A percentile compares a stretch with the other conserved stretches of the same genome.
phyloP scores from a whole-genome alignment of 805 yeast species.

The Metschnikowia kofuensis region DNA sequence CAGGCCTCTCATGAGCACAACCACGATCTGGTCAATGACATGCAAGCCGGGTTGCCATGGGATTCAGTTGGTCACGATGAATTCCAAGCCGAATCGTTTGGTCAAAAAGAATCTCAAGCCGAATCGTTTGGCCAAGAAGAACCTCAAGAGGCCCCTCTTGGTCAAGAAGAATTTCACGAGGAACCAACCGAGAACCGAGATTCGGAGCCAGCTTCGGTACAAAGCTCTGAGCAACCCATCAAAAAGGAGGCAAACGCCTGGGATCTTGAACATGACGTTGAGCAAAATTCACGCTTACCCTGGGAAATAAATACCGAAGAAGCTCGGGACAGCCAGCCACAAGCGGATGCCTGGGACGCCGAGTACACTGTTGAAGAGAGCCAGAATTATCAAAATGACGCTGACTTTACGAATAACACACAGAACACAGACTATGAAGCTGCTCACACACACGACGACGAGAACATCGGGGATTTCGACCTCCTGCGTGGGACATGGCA shows the following conservation, averaged over 20 bases:
- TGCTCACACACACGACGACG: background rate
- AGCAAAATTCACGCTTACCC: background rate
- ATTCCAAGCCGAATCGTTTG: too few relatives aligned
- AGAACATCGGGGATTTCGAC: background rate
- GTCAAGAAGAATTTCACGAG: background rate
- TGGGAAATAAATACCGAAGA: background rate
- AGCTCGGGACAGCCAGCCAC: background rate
- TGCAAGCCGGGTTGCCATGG: too few relatives aligned
- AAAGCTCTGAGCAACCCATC: background rate
- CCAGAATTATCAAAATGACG: background rate
- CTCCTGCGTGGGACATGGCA: background rate
- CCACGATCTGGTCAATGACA: too few relatives aligned
- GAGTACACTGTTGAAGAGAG: background rate
- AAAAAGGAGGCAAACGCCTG: background rate
- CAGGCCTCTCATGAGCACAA: background rate
- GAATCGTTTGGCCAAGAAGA: background rate
- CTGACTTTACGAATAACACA: background rate
- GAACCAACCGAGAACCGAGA: background rate
- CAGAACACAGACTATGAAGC: background rate
- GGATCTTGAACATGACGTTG: background rate
- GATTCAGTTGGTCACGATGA: too few relatives aligned
- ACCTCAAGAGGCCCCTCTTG: background rate
- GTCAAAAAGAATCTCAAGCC: background rate
- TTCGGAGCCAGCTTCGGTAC: background rate
- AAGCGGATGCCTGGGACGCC: background rate